These are phyloP conservation scores for Annulohypoxylon stygium DNA, from an alignment of 495 filamentous ascomycete species.

Conservation along the genomic window DNA sequence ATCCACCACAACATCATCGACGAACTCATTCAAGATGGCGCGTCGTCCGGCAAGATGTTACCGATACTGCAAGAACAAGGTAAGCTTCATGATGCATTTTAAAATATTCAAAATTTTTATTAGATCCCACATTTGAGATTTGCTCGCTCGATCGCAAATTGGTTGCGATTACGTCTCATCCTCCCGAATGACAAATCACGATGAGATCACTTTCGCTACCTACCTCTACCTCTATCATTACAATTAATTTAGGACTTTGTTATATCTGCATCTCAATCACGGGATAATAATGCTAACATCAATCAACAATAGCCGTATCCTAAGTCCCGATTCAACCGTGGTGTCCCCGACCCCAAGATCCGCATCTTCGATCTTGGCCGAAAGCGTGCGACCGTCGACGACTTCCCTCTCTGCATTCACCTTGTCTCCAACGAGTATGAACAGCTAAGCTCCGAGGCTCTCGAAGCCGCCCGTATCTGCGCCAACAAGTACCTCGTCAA, in stretches of 20 bases:
- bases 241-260: neutral
- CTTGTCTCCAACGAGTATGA: constrained; percentile 99
- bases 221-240: neutral
- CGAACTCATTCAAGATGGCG: constrained; percentile 88
- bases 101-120: constrained; percentile 12
- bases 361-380: constrained; percentile 99
- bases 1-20: constrained; percentile 61
- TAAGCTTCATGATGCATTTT: constrained; percentile 60
- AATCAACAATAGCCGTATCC: constrained; percentile 84
- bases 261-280: no score
- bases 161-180: constrained; percentile 27
- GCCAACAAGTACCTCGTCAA: constrained; percentile 99
- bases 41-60: constrained; percentile 98
- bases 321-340: constrained; percentile 99
- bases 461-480: constrained; percentile 99
- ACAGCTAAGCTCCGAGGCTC: constrained; percentile 97
- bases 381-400: constrained; percentile 97
- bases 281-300: constrained; percentile 45
- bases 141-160: constrained; percentile 24
- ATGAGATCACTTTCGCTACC: neutral
- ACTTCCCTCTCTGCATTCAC: constrained; percentile 98
- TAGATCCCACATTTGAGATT: constrained; percentile 18
- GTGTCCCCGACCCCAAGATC: constrained; percentile 99
- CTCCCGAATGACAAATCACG: constrained; percentile 12
- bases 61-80: constrained; percentile 99